Conservation (phyloP, 768 basidiomycete genomes). For the Russula lepida region DNA sequence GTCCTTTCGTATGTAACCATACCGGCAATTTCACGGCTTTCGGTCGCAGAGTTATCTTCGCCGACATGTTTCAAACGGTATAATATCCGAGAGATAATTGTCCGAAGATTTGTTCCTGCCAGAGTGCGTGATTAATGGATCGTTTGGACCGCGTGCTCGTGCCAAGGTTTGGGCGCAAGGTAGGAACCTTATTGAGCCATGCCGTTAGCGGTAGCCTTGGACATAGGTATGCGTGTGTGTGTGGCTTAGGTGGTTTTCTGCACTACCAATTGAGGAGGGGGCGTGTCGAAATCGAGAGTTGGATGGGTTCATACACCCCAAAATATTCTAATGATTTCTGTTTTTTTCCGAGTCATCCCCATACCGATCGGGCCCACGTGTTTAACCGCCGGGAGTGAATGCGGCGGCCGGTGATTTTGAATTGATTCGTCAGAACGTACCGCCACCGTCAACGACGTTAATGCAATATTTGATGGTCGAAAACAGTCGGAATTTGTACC, state of each 20-base stretch:
- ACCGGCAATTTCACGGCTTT: slow-evolving; percentile 57
- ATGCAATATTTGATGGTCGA: neutral
- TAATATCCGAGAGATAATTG: slow-evolving; percentile 73
- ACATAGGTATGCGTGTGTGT: neutral
- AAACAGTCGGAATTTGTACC: neutral
- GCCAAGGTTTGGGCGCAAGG: neutral
- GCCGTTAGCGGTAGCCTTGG: neutral
- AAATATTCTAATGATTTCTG: neutral
- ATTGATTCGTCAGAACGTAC: neutral
- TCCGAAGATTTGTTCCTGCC: slow-evolving; percentile 83
- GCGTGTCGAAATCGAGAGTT: neutral
- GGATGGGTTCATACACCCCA: too few species aligned
- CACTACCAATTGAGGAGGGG: too few species aligned
- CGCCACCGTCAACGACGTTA: too few species aligned
- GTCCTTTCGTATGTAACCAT: slow-evolving; percentile 90
- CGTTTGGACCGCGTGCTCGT: neutral
- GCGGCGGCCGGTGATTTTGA: neutral
- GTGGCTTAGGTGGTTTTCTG: too few species aligned
- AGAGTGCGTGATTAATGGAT: slow-evolving; percentile 76
- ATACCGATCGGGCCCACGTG: too few species aligned
- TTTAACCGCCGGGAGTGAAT: too few species aligned
- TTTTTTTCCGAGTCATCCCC: too few species aligned
- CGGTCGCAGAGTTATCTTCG: slow-evolving; percentile 44
- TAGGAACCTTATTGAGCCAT: neutral
- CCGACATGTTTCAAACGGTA: slow-evolving; percentile 74